Evolutionary conservation across 2,329 filamentous ascomycete genomes (phyloP).

Genomic region (Alternaria sp.): DNA sequence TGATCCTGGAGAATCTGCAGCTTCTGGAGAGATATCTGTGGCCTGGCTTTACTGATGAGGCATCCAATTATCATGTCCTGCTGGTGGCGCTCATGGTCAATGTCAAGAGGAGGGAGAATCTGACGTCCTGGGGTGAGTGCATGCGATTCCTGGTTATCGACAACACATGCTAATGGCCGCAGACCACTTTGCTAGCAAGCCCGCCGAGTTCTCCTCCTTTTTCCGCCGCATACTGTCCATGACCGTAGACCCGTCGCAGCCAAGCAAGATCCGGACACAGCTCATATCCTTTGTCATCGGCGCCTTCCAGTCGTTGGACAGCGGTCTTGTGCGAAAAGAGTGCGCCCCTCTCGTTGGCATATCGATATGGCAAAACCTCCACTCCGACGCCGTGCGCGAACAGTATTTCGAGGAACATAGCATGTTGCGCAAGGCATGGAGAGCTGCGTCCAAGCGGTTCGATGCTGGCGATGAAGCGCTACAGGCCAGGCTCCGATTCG

Average conservation of each 20-base stretch:
- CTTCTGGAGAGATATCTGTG: slow-evolving; percentile 92
- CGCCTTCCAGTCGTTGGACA: slow-evolving; percentile 94
- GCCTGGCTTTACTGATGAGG: slow-evolving; percentile 88
- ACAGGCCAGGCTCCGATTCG: slow-evolving; percentile 85
- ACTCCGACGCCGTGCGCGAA: slow-evolving; percentile 78
- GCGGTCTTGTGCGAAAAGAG: slow-evolving; percentile 88
- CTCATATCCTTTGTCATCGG: slow-evolving; percentile 90
- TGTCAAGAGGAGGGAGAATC: slow-evolving; percentile 84
- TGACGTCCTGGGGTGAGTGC: slow-evolving; percentile 82
- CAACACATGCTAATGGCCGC: slow-evolving; percentile 43
- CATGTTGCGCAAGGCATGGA: slow-evolving; percentile 90
- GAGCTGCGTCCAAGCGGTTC: slow-evolving; percentile 83
- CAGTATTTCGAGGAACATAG: slow-evolving; percentile 74
- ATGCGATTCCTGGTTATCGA: slow-evolving; percentile 8
- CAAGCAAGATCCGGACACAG: slow-evolving; percentile 69
- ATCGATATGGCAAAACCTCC: slow-evolving; percentile 93
- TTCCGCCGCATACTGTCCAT: slow-evolving; percentile 92
- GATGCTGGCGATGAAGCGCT: slow-evolving; percentile 82
- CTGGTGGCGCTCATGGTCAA: slow-evolving; percentile 87
- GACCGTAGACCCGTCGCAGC: slow-evolving; percentile 67
- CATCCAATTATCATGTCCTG: slow-evolving; percentile 91
- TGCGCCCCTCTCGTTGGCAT: slow-evolving; percentile 96
- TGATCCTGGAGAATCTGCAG: slow-evolving; percentile 89
- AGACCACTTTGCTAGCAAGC: slow-evolving; percentile 79
- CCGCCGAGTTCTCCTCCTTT: slow-evolving; percentile 84